Conservation (phyloP, 2,329 filamentous ascomycete species). For the Nemania abortiva region DNA sequence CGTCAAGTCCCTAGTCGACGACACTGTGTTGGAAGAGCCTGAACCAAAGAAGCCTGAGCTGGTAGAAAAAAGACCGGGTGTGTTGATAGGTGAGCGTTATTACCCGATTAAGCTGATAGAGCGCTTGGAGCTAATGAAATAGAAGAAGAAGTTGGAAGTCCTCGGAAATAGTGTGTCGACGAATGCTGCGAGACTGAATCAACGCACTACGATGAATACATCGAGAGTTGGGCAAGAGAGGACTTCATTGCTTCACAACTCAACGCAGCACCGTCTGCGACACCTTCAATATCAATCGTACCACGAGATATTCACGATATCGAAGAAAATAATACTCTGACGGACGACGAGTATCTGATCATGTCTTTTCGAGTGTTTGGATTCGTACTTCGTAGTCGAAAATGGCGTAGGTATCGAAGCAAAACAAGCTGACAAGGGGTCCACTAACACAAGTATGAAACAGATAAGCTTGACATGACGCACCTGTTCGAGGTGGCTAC, state of each 20-base stretch:
- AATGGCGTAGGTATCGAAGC: conserved; percentile 48
- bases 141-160: too few species aligned
- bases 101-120: too few species aligned
- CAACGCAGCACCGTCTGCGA: neutral
- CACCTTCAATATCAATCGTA: neutral
- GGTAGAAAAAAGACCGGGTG: too few species aligned
- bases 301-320: conserved; percentile 6
- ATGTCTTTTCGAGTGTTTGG: conserved; percentile 53
- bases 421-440: neutral
- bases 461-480: conserved; percentile 39
- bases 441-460: neutral
- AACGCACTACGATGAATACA: conserved; percentile 29
- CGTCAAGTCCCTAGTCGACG: too few species aligned
- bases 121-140: too few species aligned
- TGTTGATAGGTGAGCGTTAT: too few species aligned
- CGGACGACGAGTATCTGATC: conserved; percentile 40
- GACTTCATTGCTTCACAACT: conserved; percentile 20
- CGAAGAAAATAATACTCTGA: conserved; percentile 12
- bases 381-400: conserved; percentile 51
- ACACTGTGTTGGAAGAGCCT: conserved; percentile 1
- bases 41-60: too few species aligned
- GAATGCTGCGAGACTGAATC: conserved; percentile 26
- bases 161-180: conserved; percentile 14
- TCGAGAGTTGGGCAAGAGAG: conserved; percentile 3
- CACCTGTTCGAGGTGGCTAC: conserved; percentile 19